These are phyloP conservation scores for Artemisia argyi DNA, from an alignment of 129 eudicot genomes.

Conservation along the genomic window DNA sequence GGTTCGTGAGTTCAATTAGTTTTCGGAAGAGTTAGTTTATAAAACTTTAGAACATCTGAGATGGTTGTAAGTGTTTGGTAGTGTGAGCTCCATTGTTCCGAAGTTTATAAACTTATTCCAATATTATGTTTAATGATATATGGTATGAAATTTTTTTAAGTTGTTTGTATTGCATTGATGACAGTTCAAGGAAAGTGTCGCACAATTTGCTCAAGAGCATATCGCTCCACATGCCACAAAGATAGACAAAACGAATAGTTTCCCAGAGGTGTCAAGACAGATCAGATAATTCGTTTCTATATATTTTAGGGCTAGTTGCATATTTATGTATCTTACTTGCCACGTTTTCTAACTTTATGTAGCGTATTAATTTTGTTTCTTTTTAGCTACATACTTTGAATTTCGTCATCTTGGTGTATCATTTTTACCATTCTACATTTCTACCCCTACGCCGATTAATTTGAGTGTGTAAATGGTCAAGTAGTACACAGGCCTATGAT, in stretches of 20 bases:
- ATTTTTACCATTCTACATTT: too few species aligned
- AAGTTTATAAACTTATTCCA: neutral
- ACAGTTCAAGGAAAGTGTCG: conserved; percentile 92
- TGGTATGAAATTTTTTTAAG: too few species aligned
- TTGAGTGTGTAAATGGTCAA: too few species aligned
- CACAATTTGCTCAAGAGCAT: conserved; percentile 92
- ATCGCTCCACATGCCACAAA: conserved; percentile 85
- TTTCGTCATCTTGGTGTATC: too few species aligned
- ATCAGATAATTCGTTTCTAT: neutral
- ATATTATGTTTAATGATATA: neutral
- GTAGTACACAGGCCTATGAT: too few species aligned
- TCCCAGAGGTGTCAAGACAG: conserved; percentile 62
- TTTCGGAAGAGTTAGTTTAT: too few species aligned
- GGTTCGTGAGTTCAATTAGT: conserved; percentile 28
- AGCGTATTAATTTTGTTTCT: too few species aligned
- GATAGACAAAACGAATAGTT: conserved; percentile 69
- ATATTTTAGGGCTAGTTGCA: neutral
- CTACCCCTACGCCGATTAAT: too few species aligned
- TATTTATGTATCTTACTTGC: neutral
- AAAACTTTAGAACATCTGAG: too few species aligned
- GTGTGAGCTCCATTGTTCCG: neutral
- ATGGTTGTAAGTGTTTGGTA: too few species aligned
- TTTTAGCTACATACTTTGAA: too few species aligned
- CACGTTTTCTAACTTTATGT: too few species aligned
- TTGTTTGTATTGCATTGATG: neutral